Percentiles rank a stretch among this genome's conserved stretches.
Evolutionary conservation across 352 stramenopile species (phyloP).

Genomic region (Thalassiosira allenii): DNA sequence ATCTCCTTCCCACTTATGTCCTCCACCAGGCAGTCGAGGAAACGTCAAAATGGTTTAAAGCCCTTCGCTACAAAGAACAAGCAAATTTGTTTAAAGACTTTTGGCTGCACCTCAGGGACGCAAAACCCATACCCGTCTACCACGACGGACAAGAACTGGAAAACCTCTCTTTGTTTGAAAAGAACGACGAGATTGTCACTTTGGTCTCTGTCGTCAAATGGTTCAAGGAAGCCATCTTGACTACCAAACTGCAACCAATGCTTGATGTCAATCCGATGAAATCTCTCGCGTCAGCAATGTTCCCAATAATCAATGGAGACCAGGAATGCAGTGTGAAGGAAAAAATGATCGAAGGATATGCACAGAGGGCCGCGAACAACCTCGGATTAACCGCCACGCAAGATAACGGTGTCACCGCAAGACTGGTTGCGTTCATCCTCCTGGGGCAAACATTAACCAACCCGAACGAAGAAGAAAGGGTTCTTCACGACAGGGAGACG

Average conservation of each 20-base stretch:
- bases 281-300: not conserved
- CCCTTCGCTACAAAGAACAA: not conserved
- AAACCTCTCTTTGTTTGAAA: conserved; percentile 20
- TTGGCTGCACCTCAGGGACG: no score
- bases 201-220: conserved; percentile 1
- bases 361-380: not conserved
- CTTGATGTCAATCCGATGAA: conserved; percentile 4
- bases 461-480: no score
- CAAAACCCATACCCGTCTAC: no score
- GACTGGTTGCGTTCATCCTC: no score
- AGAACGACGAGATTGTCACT: not conserved
- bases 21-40: not conserved
- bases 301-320: not conserved
- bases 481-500: no score
- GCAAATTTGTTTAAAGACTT: not conserved
- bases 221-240: conserved; percentile 8
- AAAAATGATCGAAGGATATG: not conserved
- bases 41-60: not conserved
- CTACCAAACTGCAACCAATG: not conserved
- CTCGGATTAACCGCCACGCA: no score
- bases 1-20: not conserved
- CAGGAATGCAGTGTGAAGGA: not conserved
- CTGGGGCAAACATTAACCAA: no score
- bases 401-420: no score
- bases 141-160: no score